Evolutionary conservation across 1,139 yeast species (phyloP), one percentile per base, ranked within the genome.

Genomic region (Pichia sp.): DNA sequence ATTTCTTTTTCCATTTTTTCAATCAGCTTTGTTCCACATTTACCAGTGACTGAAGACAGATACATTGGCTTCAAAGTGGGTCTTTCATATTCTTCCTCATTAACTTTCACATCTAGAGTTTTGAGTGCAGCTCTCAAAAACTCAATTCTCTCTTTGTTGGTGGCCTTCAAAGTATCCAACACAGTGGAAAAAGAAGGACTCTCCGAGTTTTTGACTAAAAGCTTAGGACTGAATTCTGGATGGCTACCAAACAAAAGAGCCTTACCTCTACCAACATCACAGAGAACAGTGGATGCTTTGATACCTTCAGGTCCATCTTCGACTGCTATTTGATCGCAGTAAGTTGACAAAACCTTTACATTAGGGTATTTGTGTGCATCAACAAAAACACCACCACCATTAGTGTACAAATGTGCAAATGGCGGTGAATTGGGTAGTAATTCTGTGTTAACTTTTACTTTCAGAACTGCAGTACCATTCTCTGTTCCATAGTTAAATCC

Each of bases 361-460:
- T 75, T 71, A 9, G 68, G 63, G 49, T 67, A 70, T 37, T 67
- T 63, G 7, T 77, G 74, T 0, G 95, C 89, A 59, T 85, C 81
- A 8, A 79, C 78, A 62, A 91, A 91, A 14, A 82, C 70, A 2
- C 86, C 84, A 10, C 98, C 98, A 1, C 98, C 98, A 53, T 91
- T 88, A 59, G 78, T 84, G 58, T 84, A 85, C 39, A 63, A 58
- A 23, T 61, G 54, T 3, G 47, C 54, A 9, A 54, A 54, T 1
- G 38, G 30, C 3, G 44, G 39, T 7, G 22, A 22, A 3, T 40
- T 55, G 3, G 67, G 66, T 4, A 58, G 52, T 1, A 60, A 55
- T 1, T 46, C 42, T 1, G 46, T 45, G 14, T 66, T 60, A 5
- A 76, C 69, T 1, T 56, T 48, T 34, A 88, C 49, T 6, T 50